A percentile compares a stretch with the other conserved stretches of the same genome.
Conservation (phyloP, 345 rosid genomes). For the Gossypioides kirkii region DNA sequence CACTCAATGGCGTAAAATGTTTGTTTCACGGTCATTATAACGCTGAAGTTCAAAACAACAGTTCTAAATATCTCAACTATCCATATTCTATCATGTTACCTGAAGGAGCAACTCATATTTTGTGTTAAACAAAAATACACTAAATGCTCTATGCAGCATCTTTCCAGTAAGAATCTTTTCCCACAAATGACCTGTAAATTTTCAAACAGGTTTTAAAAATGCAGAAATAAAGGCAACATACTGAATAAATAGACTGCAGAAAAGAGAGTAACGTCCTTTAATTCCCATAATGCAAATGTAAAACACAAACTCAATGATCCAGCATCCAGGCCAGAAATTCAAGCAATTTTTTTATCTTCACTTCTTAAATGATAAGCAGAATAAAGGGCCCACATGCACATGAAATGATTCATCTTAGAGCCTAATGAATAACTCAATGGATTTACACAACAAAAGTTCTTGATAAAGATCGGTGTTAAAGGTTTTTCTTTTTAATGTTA, state of each 20-base stretch:
- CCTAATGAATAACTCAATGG: neutral
- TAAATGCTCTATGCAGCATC: conserved; percentile 91
- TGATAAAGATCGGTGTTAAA: neutral
- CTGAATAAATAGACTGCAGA: neutral
- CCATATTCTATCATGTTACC: conserved; percentile 33
- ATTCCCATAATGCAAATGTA: neutral
- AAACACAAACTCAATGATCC: neutral
- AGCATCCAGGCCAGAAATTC: neutral
- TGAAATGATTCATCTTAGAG: neutral
- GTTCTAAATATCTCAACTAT: neutral
- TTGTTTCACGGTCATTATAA: neutral
- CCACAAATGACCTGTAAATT: conserved; percentile 85
- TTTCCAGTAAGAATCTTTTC: conserved; percentile 79
- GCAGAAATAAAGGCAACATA: neutral
- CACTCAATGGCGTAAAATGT: neutral
- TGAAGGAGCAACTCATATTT: conserved; percentile 95
- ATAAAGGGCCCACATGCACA: neutral
- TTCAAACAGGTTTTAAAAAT: neutral
- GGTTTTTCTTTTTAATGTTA: neutral
- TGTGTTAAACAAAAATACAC: conserved; percentile 90
- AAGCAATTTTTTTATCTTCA: neutral
- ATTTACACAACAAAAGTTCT: neutral
- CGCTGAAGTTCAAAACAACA: neutral
- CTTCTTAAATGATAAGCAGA: neutral
- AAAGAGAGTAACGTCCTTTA: neutral